Percentiles rank a stretch among this genome's conserved stretches.
phyloP scores from a whole-genome alignment of 345 rosid species.

The Salix arbutifolia region DNA sequence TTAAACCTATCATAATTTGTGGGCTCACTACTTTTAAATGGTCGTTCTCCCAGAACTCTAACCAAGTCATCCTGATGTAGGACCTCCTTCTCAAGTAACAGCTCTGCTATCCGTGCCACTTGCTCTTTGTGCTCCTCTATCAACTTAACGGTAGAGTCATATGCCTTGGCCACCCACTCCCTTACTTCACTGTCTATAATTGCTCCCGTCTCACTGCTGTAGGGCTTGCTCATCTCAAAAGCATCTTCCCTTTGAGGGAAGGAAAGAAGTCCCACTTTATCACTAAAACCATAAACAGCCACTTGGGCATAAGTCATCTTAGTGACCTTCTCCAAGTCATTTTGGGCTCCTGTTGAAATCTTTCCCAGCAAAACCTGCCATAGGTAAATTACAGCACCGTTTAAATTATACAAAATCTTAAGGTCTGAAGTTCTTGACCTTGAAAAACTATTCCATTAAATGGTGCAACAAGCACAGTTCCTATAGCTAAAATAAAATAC shows the following conservation, averaged over 20 bases:
- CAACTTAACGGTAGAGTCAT: slow-evolving; percentile 50
- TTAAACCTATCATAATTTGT: slow-evolving; percentile 76
- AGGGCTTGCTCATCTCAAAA: slow-evolving; percentile 74
- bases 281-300: slow-evolving; percentile 92
- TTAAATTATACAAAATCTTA: background rate
- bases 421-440: background rate
- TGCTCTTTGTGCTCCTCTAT: slow-evolving; percentile 72
- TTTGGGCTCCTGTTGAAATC: slow-evolving; percentile 93
- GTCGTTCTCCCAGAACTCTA: slow-evolving; percentile 76
- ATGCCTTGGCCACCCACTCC: slow-evolving; percentile 85
- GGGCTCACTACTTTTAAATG: slow-evolving; percentile 58
- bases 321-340: slow-evolving; percentile 93
- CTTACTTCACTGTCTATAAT: slow-evolving; percentile 80
- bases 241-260: slow-evolving; percentile 79
- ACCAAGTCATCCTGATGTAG: slow-evolving; percentile 75
- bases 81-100: slow-evolving; percentile 81
- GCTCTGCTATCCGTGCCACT: slow-evolving; percentile 75
- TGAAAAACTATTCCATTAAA: background rate
- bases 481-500: too few relatives aligned
- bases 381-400: background rate
- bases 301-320: slow-evolving; percentile 96
- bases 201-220: slow-evolving; percentile 86
- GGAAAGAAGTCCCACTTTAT: slow-evolving; percentile 90
- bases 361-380: slow-evolving; percentile 69
- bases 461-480: background rate